Evolutionary conservation across 2,329 filamentous ascomycete genomes (phyloP).

Genomic region (Fusarium sp.): DNA sequence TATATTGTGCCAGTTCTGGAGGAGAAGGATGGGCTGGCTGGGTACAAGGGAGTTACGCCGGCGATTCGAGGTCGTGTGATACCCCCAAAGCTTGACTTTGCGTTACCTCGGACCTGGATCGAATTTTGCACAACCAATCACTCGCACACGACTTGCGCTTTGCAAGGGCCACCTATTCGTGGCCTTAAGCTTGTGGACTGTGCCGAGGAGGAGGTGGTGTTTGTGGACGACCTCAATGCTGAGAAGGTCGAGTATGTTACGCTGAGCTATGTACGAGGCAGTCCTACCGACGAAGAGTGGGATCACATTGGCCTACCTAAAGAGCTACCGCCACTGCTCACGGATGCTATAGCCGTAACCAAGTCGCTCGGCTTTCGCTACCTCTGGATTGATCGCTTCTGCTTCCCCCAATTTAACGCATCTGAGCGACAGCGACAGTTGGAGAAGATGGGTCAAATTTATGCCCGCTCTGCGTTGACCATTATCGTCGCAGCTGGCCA

Average conservation of each 20-base stretch:
- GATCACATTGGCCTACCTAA: constrained; percentile 40
- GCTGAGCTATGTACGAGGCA: constrained; percentile 52
- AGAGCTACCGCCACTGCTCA: constrained; percentile 46
- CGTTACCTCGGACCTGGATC: constrained; percentile 50
- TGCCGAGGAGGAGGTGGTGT: constrained; percentile 44
- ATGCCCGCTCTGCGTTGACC: constrained; percentile 49
- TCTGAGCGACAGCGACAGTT: constrained; percentile 46
- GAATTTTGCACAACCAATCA: constrained; percentile 51
- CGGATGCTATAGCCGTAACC: constrained; percentile 50
- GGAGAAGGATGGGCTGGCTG: constrained; percentile 40
- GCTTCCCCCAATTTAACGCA: constrained; percentile 47
- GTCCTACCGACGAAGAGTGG: constrained; percentile 32
- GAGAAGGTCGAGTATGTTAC: constrained; percentile 48
- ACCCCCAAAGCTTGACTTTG: constrained; percentile 45
- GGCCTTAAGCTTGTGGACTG: constrained; percentile 52
- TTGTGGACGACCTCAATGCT: constrained; percentile 44
- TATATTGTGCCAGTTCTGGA: constrained; percentile 50
- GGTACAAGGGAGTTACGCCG: constrained; percentile 35
- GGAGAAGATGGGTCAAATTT: constrained; percentile 51
- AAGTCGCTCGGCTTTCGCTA: constrained; percentile 50
- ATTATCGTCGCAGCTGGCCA: constrained; percentile 52
- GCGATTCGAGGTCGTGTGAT: constrained; percentile 50
- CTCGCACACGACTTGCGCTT: constrained; percentile 37
- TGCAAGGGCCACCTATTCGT: constrained; percentile 32
- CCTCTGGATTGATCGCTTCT: constrained; percentile 54